A percentile compares a stretch with the other conserved stretches of the same genome.
These are phyloP conservation scores for Kentomonas sorsogonicus DNA, from an alignment of 208 protist genomes.

Conservation along the genomic window DNA sequence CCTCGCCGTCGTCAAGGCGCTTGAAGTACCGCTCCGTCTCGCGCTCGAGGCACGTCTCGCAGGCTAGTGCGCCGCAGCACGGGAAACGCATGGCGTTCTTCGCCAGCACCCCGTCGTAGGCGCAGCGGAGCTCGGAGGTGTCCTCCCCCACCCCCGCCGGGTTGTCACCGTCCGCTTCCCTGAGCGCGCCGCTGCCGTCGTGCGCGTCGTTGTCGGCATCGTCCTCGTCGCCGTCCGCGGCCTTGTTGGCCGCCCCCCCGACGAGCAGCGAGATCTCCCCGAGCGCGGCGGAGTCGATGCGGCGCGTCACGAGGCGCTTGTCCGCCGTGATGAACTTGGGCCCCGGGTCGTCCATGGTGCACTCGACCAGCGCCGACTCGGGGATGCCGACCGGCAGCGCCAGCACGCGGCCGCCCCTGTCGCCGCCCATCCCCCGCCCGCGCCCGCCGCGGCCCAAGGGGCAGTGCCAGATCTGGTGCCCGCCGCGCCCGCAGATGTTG, in stretches of 20 bases:
- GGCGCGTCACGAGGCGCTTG: constrained; percentile 68
- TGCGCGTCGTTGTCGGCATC: neutral
- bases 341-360: constrained; percentile 82
- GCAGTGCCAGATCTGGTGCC: constrained; percentile 84
- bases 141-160: neutral
- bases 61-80: constrained; percentile 61
- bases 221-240: constrained; percentile 1
- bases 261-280: constrained; percentile 23
- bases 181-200: neutral
- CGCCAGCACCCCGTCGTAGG: constrained; percentile 45
- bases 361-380: constrained; percentile 82
- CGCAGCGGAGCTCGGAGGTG: constrained; percentile 20
- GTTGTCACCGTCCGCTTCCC: neutral
- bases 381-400: constrained; percentile 81
- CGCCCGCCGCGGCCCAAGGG: constrained; percentile 51
- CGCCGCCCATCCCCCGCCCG: too few relatives aligned
- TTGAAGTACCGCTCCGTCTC: constrained; percentile 45
- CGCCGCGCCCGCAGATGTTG: constrained; percentile 84
- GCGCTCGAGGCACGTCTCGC: constrained; percentile 55
- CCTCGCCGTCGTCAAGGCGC: constrained; percentile 23
- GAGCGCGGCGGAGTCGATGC: constrained; percentile 61
- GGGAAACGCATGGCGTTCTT: constrained; percentile 59
- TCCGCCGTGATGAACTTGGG: constrained; percentile 86
- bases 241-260: neutral
- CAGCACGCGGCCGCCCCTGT: constrained; percentile 49